Evolutionary conservation across 2,329 filamentous ascomycete genomes (phyloP), one percentile per base, ranked within the genome.

Genomic region (Metarhizium robertsii): DNA sequence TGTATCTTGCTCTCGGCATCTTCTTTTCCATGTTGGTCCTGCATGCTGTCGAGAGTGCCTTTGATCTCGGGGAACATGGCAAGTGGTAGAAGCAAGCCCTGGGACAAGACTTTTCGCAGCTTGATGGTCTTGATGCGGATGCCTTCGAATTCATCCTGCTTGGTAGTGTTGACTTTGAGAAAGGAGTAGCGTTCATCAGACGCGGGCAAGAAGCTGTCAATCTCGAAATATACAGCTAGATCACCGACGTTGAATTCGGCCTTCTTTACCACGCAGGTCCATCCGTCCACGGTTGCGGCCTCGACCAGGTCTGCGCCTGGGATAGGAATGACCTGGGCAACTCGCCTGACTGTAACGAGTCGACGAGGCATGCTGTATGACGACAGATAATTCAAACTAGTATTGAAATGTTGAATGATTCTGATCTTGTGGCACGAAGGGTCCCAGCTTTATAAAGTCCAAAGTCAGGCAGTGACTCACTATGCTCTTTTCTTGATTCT

Each of bases 21-120:
- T 7, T 45, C 45, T 4, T 43, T 11, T 1, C 42, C 57, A 11
- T 64, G 56, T 11, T 61, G 61, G 47, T 65, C n/a, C 7, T 13
- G n/a, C 13, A 25, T n/a, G n/a, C 20, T 29, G 8, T 25, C n/a
- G 6, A 13, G 13, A 5, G 13, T 25, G 43, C 6, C 25, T 25
- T 25, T 25, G 25, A 25, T 25, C 25, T 25, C 25, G 25, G 25
- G 25, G 25, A 25, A 25, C 4, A 1, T 25, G 25, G 25, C 25
- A 25, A 25, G 25, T 4, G 25, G 25, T 25, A 25, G 25, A 25
- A 25, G 25, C 25, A 25, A 25, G 25, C 25, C 25, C 25, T 25
- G 25, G 25, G 25, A 25, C 25, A 25, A 25, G 25, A 25, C 25
- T 25, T 25, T 25, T 25, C 25, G 25, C 25, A 25, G 25, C 25